A percentile compares a stretch with the other conserved stretches of the same genome.
phyloP scores from a whole-genome alignment of 495 filamentous ascomycete species.

The Bathelium albidoporum region DNA sequence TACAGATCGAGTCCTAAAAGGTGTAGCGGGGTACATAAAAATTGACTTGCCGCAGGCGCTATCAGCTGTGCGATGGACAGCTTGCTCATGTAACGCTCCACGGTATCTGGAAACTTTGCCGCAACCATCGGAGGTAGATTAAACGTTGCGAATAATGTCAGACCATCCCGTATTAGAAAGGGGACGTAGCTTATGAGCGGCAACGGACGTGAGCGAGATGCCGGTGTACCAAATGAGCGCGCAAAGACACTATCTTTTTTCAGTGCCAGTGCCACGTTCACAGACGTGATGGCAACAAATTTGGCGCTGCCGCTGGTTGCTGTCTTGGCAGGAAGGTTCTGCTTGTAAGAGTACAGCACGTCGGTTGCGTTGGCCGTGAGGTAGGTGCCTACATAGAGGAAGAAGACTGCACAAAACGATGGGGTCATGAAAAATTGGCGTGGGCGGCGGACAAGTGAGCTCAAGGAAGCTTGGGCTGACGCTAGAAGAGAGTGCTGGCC shows the following conservation, averaged over 20 bases:
- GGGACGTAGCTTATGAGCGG: not conserved
- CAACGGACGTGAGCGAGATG: not conserved
- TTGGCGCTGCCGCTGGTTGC: not conserved
- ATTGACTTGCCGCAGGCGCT: slow-evolving; percentile 1
- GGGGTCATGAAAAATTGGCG: slow-evolving; percentile 1
- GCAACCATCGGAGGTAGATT: not conserved
- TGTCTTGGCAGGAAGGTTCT: not conserved
- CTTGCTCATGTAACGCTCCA: slow-evolving; percentile 4
- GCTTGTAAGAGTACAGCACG: not conserved
- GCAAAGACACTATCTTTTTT: slow-evolving; percentile 1
- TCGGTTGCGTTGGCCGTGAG: not conserved
- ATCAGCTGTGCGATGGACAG: not conserved
- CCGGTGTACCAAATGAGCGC: not conserved
- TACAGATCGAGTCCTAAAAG: slow-evolving; percentile 1
- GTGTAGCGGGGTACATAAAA: not conserved
- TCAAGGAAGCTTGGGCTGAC: not conserved
- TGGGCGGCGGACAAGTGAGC: not conserved
- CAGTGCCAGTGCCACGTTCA: not conserved
- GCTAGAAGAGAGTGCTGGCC: not conserved
- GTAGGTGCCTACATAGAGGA: slow-evolving; percentile 1
- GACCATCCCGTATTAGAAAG: not conserved
- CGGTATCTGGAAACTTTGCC: not conserved
- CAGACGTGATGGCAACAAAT: slow-evolving; percentile 1
- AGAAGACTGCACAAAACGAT: slow-evolving; percentile 1
- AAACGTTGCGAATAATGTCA: slow-evolving; percentile 1